Percentiles rank a stretch among this genome's conserved stretches.
phyloP scores from a whole-genome alignment of 805 yeast genomes.

The Monosporozyma unispora region DNA sequence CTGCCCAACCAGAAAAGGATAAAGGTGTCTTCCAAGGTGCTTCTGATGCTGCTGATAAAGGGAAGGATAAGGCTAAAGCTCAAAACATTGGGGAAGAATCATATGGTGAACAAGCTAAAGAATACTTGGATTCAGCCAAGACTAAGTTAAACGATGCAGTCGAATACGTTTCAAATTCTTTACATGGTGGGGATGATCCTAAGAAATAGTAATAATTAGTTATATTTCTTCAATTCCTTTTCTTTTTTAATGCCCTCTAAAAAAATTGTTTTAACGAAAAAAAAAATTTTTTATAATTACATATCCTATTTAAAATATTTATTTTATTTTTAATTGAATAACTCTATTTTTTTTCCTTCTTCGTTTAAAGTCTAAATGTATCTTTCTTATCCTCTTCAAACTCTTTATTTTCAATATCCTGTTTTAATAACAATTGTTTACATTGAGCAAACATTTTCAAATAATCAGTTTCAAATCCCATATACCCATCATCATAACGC shows the following conservation, averaged over 20 bases:
- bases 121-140: slow-evolving; percentile 51
- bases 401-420: neutral
- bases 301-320: no score
- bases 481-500: slow-evolving; percentile 24
- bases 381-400: neutral
- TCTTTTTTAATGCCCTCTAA: neutral
- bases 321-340: no score
- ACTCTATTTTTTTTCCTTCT: neutral
- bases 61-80: slow-evolving; percentile 41
- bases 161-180: slow-evolving; percentile 39
- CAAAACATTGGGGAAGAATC: slow-evolving; percentile 33
- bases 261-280: no score
- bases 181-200: slow-evolving; percentile 42
- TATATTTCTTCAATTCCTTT: neutral
- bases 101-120: slow-evolving; percentile 46
- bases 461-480: slow-evolving; percentile 30
- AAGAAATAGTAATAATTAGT: slow-evolving; percentile 1
- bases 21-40: slow-evolving; percentile 65
- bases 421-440: slow-evolving; percentile 14
- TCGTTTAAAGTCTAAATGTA: neutral
- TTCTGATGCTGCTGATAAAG: slow-evolving; percentile 50
- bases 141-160: slow-evolving; percentile 38
- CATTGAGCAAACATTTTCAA: slow-evolving; percentile 18
- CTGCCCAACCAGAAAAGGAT: slow-evolving; percentile 52
- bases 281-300: no score